Conservation (phyloP, 139 green algal species). For the Chlamydomonas sp. region DNA sequence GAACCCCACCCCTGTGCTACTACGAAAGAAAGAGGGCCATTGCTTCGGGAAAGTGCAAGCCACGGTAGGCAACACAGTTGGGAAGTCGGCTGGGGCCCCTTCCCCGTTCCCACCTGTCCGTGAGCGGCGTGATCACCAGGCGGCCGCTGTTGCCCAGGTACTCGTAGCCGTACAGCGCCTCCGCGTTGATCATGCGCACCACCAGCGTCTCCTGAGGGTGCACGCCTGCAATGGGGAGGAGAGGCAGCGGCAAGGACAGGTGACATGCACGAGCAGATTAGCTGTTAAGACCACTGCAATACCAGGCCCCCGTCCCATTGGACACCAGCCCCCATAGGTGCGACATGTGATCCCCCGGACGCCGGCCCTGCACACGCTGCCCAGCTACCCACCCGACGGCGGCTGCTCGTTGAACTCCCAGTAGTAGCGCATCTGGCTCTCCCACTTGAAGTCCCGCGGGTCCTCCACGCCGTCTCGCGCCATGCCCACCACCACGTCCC, state of each 20-base stretch:
- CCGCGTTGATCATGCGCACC: slow-evolving; percentile 76
- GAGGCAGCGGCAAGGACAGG: background rate
- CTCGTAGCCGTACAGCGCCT: slow-evolving; percentile 80
- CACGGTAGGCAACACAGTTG: too few species aligned
- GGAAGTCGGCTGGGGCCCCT: background rate
- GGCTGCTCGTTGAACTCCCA: slow-evolving; percentile 80
- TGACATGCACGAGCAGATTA: too few species aligned
- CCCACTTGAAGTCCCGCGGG: slow-evolving; percentile 83
- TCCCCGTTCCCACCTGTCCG: slow-evolving; percentile 58
- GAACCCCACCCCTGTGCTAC: background rate
- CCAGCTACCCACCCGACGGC: slow-evolving; percentile 56
- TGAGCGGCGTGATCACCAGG: slow-evolving; percentile 91
- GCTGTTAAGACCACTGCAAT: background rate
- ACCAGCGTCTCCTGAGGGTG: slow-evolving; percentile 71
- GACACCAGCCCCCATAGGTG: background rate
- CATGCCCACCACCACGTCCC: slow-evolving; percentile 69
- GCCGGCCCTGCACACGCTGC: background rate
- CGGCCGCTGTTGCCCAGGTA: slow-evolving; percentile 83
- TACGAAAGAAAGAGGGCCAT: too few species aligned
- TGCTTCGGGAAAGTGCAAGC: too few species aligned
- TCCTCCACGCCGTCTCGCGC: slow-evolving; percentile 69
- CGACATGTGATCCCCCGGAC: background rate
- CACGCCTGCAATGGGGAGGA: slow-evolving; percentile 15
- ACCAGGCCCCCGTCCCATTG: background rate
- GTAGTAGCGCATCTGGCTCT: slow-evolving; percentile 75